Evolutionary conservation across 73 alveolate genomes (phyloP).

Genomic region (Paramecium biaurelia): DNA sequence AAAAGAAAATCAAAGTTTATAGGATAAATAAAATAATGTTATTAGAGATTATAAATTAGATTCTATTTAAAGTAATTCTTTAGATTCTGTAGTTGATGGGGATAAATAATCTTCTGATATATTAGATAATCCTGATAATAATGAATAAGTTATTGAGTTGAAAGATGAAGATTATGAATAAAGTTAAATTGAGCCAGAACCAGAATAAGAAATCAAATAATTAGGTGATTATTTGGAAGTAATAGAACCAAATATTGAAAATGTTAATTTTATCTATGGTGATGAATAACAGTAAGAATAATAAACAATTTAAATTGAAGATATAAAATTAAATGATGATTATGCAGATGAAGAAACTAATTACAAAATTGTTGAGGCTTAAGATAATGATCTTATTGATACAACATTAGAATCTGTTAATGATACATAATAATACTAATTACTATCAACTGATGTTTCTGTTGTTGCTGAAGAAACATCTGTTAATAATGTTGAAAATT

Average conservation of each 20-base stretch:
- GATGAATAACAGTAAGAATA: neutral
- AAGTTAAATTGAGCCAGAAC: neutral
- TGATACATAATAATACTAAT: neutral
- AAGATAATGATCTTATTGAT: neutral
- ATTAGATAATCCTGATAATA: neutral
- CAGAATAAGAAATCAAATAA: neutral
- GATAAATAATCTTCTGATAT: neutral
- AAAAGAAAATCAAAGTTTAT: neutral
- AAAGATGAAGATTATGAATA: neutral
- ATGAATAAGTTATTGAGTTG: neutral
- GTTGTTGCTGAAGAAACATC: neutral
- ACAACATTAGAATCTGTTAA: neutral
- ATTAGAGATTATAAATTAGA: neutral
- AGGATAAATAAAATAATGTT: neutral
- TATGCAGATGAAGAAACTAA: neutral
- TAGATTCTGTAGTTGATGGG: neutral
- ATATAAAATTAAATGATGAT: neutral
- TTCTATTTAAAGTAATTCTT: neutral
- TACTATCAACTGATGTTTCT: neutral
- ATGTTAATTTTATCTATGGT: neutral
- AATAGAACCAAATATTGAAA: constrained; percentile 1
- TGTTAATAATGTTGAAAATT: neutral
- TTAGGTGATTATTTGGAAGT: neutral
- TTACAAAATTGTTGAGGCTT: neutral
- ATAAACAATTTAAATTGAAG: neutral